Conservation (phyloP, 208 protist genomes). For the Leishmania braziliensis region DNA sequence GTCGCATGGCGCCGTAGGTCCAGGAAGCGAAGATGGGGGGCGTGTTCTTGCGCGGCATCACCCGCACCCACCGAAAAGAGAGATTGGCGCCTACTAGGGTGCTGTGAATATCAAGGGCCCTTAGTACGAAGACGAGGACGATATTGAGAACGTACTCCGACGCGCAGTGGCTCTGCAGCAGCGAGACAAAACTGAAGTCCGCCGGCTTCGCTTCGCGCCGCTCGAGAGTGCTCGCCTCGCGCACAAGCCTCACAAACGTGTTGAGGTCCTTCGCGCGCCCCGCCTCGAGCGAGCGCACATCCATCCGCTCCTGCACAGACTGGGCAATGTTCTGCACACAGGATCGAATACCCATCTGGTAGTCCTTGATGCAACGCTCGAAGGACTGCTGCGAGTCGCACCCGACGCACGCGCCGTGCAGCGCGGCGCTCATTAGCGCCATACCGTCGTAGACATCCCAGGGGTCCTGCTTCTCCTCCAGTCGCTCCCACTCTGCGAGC, state of each 20-base stretch:
- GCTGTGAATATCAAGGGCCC: constrained; percentile 26
- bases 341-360: constrained; percentile 19
- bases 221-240: constrained; percentile 18
- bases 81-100: constrained; percentile 47
- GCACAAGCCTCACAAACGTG: constrained; percentile 17
- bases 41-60: constrained; percentile 26
- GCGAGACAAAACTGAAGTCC: constrained; percentile 42
- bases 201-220: constrained; percentile 39
- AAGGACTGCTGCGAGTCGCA: constrained; percentile 7
- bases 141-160: constrained; percentile 60
- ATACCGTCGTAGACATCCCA: constrained; percentile 48
- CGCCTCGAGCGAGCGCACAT: constrained; percentile 10
- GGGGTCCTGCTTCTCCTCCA: constrained; percentile 17
- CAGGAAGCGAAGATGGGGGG: constrained; percentile 43
- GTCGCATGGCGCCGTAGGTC: constrained; percentile 33
- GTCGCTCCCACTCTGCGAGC: constrained; percentile 44
- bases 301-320: constrained; percentile 14
- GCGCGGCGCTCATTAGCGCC: constrained; percentile 44
- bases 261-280: constrained; percentile 13
- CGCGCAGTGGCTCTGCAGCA: constrained; percentile 27
- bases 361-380: constrained; percentile 19
- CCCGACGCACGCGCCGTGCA: constrained; percentile 25
- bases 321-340: constrained; percentile 26
- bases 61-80: constrained; percentile 46
- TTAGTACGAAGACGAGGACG: constrained; percentile 41